phyloP scores from a whole-genome alignment of 495 filamentous ascomycete genomes.

The Aspergillus biplanus region DNA sequence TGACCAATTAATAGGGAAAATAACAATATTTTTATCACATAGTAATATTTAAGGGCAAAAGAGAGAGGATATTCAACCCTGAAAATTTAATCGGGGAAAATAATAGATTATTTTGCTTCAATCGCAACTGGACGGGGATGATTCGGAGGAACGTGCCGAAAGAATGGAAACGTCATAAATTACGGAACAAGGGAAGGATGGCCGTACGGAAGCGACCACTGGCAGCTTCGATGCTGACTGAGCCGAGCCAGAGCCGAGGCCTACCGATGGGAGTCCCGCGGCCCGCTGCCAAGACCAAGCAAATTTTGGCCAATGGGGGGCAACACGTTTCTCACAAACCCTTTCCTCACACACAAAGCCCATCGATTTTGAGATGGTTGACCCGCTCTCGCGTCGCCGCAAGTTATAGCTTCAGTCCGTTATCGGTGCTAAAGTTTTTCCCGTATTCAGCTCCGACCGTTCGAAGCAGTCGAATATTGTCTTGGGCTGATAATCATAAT shows the following conservation, averaged over 20 bases:
- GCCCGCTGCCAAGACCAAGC: conserved; percentile 48
- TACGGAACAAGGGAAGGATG: conserved; percentile 29
- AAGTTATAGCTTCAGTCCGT: conserved; percentile 39
- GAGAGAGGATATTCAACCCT: background rate
- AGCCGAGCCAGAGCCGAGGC: conserved; percentile 53
- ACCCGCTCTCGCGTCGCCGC: conserved; percentile 38
- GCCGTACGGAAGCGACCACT: conserved; percentile 25
- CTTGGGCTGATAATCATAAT: conserved; percentile 29
- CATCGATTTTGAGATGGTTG: conserved; percentile 33
- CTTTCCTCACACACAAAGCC: conserved; percentile 35
- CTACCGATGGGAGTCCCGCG: conserved; percentile 62
- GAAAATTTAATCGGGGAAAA: background rate
- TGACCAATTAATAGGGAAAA: background rate
- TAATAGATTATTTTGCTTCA: conserved; percentile 26
- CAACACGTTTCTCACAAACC: conserved; percentile 33
- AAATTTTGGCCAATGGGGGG: conserved; percentile 37
- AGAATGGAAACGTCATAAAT: conserved; percentile 49
- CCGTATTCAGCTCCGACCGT: conserved; percentile 20
- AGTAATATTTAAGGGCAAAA: background rate
- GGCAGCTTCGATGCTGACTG: conserved; percentile 32
- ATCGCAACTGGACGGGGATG: conserved; percentile 26
- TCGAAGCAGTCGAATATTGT: conserved; percentile 19
- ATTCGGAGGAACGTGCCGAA: conserved; percentile 34
- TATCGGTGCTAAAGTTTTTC: conserved; percentile 46
- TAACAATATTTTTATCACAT: too few relatives aligned